A percentile compares a stretch with the other conserved stretches of the same genome.
phyloP scores from a whole-genome alignment of 805 yeast genomes.

The Schwanniomyces pseudopolymorphus region DNA sequence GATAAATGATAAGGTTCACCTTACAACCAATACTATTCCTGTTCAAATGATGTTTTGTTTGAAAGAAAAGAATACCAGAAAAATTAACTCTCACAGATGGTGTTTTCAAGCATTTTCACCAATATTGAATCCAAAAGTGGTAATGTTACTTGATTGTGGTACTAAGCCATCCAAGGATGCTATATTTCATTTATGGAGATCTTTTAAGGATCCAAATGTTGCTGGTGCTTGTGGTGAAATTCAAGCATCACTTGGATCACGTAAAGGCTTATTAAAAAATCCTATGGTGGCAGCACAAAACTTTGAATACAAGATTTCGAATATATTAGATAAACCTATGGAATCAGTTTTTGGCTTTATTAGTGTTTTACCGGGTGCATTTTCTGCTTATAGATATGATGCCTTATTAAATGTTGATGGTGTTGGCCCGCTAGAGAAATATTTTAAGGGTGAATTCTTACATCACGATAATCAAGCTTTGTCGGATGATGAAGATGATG shows the following conservation, averaged over 20 bases:
- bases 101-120: conserved; percentile 91
- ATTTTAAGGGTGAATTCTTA: conserved; percentile 88
- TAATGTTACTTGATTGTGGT: conserved; percentile 89
- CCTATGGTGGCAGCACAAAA: conserved; percentile 96
- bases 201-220: conserved; percentile 75
- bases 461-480: conserved; percentile 54
- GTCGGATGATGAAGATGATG: conserved; percentile 37
- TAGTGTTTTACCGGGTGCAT: conserved; percentile 94
- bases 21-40: conserved; percentile 70
- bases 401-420: conserved; percentile 77
- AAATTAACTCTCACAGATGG: conserved; percentile 97
- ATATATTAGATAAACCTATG: conserved; percentile 92
- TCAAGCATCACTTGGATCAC: conserved; percentile 74
- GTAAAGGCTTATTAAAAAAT: conserved; percentile 53
- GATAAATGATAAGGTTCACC: conserved; percentile 63
- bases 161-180: conserved; percentile 86
- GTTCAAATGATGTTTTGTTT: conserved; percentile 86
- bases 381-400: conserved; percentile 85
- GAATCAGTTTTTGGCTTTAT: conserved; percentile 94
- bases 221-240: conserved; percentile 99
- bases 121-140: conserved; percentile 75
- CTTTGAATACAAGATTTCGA: conserved; percentile 94
- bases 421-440: conserved; percentile 81
- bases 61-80: conserved; percentile 84
- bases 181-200: conserved; percentile 85